These are phyloP conservation scores for Cryptococcus jaspeensis DNA, from an alignment of 1,284 basidiomycete genomes.

Conservation along the genomic window DNA sequence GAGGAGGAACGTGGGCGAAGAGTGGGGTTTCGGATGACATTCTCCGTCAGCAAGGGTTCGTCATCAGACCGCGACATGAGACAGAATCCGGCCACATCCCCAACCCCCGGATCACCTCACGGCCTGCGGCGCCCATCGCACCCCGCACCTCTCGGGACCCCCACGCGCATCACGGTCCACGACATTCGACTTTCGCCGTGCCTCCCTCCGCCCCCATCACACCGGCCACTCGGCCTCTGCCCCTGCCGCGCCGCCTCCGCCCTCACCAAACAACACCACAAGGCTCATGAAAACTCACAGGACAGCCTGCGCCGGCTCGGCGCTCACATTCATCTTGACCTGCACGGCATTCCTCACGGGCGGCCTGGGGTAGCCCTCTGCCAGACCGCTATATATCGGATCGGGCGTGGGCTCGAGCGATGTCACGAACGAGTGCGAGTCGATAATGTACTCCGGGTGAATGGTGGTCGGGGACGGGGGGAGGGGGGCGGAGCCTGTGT, in stretches of 20 bases:
- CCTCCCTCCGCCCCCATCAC: not conserved
- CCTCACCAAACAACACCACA: too few species aligned
- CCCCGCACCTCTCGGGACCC: too few species aligned
- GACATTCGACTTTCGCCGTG: too few species aligned
- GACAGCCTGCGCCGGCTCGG: slow-evolving; percentile 19
- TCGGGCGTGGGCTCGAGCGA: slow-evolving; percentile 9
- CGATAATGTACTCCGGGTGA: slow-evolving; percentile 42
- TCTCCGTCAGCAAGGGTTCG: too few species aligned
- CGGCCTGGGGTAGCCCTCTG: slow-evolving; percentile 20
- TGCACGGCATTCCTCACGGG: slow-evolving; percentile 25
- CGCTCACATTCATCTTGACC: slow-evolving; percentile 31
- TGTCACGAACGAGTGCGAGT: slow-evolving; percentile 36
- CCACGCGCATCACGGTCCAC: too few species aligned
- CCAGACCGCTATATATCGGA: slow-evolving; percentile 19
- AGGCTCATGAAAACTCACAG: slow-evolving; percentile 22
- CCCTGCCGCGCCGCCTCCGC: too few species aligned
- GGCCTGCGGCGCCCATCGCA: not conserved
- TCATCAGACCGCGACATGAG: too few species aligned
- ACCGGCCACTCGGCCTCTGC: not conserved
- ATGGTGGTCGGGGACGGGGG: slow-evolving; percentile 38
- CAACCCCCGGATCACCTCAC: not conserved
- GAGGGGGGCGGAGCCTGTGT: slow-evolving; percentile 28
- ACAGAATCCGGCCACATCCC: not conserved
- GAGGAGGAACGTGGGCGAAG: too few species aligned
- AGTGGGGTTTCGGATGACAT: too few species aligned